Evolutionary conservation across 1,139 yeast genomes (phyloP).

Genomic region (Diutina rugosa): DNA sequence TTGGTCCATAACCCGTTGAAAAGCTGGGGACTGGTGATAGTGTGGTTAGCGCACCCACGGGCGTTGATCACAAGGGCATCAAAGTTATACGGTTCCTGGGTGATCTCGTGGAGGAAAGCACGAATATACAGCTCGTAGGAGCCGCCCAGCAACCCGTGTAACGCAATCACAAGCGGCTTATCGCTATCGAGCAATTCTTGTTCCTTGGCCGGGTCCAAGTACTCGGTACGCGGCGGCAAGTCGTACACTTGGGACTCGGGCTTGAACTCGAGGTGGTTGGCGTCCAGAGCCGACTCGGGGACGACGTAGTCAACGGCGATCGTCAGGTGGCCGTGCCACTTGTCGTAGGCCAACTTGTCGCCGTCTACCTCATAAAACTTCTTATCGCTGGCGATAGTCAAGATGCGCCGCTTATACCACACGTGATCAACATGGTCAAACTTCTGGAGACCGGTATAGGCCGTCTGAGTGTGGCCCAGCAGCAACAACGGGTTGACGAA

Average conservation of each 20-base stretch:
- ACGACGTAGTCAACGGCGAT: slow-evolving; percentile 7
- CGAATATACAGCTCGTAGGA: slow-evolving; percentile 47
- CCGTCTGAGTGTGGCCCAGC: slow-evolving; percentile 35
- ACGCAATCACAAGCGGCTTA: slow-evolving; percentile 37
- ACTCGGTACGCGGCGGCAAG: slow-evolving; percentile 33
- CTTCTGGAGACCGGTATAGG: slow-evolving; percentile 28
- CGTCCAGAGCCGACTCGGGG: not conserved
- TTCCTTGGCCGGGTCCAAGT: slow-evolving; percentile 22
- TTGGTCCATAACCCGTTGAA: slow-evolving; percentile 54
- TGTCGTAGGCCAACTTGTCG: slow-evolving; percentile 23
- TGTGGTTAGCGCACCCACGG: slow-evolving; percentile 49
- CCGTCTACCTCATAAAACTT: slow-evolving; percentile 16
- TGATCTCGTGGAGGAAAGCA: slow-evolving; percentile 23
- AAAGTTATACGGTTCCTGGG: slow-evolving; percentile 19
- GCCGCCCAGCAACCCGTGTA: slow-evolving; percentile 56
- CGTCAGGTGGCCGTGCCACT: slow-evolving; percentile 29
- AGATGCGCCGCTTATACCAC: slow-evolving; percentile 23
- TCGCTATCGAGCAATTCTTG: slow-evolving; percentile 20
- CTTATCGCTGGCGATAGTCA: slow-evolving; percentile 16
- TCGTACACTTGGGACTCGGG: slow-evolving; percentile 23
- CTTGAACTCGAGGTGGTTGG: slow-evolving; percentile 8
- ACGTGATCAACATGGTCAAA: slow-evolving; percentile 23
- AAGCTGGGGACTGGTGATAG: slow-evolving; percentile 43
- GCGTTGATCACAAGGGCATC: slow-evolving; percentile 46
- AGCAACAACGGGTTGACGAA: slow-evolving; percentile 25